Conservation (phyloP, 169 alveolate genomes). For the Cyclospora cayetanensis region DNA sequence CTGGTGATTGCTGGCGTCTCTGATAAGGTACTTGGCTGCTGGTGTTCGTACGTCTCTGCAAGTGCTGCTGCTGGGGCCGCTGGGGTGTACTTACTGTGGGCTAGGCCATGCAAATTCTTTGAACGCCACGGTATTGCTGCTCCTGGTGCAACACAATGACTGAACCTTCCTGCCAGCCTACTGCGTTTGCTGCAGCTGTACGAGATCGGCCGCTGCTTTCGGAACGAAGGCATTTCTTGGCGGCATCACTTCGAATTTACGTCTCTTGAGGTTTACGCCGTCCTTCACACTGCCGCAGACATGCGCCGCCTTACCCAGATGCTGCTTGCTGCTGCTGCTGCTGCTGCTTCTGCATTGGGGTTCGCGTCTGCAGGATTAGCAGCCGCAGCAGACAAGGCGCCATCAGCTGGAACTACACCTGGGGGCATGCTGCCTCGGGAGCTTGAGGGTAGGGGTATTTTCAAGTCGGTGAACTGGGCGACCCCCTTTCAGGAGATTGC, state of each 20-base stretch:
- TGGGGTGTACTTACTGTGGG: too few species aligned
- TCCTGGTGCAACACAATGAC: background rate
- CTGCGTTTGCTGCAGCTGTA: constrained; percentile 88
- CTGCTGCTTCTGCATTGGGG: constrained; percentile 67
- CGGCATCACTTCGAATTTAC: constrained; percentile 99
- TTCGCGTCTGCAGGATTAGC: background rate
- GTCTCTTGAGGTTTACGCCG: constrained; percentile 95
- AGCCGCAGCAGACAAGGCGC: background rate
- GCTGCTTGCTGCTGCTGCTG: constrained; percentile 86
- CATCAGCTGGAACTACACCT: too few species aligned
- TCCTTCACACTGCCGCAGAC: constrained; percentile 94
- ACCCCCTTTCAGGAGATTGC: background rate
- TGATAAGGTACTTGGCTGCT: constrained; percentile 67
- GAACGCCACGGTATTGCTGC: background rate
- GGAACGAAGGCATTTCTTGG: constrained; percentile 97
- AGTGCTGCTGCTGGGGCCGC: constrained; percentile 5
- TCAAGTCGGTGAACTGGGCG: background rate
- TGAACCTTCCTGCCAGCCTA: background rate
- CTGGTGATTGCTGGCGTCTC: constrained; percentile 95
- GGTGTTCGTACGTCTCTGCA: background rate
- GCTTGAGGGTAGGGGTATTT: background rate
- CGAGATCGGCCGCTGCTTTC: constrained; percentile 97
- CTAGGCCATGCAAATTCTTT: too few species aligned
- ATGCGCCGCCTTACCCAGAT: constrained; percentile 95
- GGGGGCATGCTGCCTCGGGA: background rate